phyloP scores from a whole-genome alignment of 2,329 filamentous ascomycete genomes.

The Talaromyces sp. region DNA sequence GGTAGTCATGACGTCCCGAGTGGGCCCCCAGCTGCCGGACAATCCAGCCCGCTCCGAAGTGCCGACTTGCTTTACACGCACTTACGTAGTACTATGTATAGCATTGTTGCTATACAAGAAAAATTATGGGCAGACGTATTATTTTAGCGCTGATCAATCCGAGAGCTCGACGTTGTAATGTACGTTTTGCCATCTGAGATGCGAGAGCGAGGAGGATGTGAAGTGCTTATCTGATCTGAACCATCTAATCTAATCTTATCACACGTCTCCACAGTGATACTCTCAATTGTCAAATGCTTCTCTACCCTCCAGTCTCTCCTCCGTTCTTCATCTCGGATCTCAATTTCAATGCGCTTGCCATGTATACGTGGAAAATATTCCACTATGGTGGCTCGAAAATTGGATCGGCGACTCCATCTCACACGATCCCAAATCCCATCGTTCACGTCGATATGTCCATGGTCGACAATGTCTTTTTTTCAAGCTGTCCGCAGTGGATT shows the following conservation, averaged over 20 bases:
- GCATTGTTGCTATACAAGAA: too few relatives aligned
- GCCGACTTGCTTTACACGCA: background rate
- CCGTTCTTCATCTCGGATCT: background rate
- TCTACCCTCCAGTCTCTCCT: background rate
- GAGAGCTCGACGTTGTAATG: too few relatives aligned
- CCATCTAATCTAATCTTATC: background rate
- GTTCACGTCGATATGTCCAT: background rate
- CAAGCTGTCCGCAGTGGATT: too few relatives aligned
- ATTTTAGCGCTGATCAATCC: too few relatives aligned
- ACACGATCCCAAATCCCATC: background rate
- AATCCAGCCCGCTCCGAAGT: background rate
- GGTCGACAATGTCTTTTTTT: too few relatives aligned
- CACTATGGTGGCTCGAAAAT: background rate
- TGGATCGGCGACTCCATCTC: background rate
- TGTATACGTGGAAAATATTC: background rate
- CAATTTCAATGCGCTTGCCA: background rate
- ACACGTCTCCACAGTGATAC: background rate
- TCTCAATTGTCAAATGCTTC: background rate
- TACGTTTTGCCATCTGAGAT: too few relatives aligned
- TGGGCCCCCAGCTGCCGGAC: background rate
- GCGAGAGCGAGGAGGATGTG: too few relatives aligned
- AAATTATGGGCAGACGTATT: too few relatives aligned
- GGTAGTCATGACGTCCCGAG: slow-evolving; percentile 9
- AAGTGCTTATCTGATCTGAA: background rate
- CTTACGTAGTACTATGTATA: too few relatives aligned